Conservation (phyloP, 2,329 filamentous ascomycete genomes). For the Elsinoe perseae region DNA sequence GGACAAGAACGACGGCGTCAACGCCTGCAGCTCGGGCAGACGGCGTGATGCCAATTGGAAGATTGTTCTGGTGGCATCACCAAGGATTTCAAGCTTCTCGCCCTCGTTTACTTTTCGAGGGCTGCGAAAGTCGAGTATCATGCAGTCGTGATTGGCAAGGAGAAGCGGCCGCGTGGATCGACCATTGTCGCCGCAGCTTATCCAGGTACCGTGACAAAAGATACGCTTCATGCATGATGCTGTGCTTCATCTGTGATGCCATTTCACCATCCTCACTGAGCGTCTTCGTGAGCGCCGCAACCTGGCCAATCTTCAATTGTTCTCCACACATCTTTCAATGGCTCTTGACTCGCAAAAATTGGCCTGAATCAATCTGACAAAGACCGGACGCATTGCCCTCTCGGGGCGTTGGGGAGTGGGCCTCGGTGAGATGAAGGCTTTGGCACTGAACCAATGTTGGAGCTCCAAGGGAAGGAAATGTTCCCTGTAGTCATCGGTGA, state of each 20-base stretch:
- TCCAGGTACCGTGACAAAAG: not conserved
- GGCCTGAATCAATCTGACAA: slow-evolving; percentile 8
- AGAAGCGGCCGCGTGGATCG: not conserved
- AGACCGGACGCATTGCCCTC: not conserved
- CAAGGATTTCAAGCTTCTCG: not conserved
- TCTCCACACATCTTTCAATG: not conserved
- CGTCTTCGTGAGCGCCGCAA: not conserved
- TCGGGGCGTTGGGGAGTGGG: slow-evolving; percentile 8
- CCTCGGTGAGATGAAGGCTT: slow-evolving; percentile 7
- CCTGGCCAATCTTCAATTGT: not conserved
- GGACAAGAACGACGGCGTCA: not conserved
- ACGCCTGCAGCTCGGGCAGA: not conserved
- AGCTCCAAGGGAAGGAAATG: not conserved
- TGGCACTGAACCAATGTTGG: not conserved
- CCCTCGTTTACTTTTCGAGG: not conserved
- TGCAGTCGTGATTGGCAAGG: not conserved
- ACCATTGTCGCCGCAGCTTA: not conserved
- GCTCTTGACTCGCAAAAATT: not conserved
- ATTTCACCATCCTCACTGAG: not conserved
- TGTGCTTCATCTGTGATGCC: not conserved
- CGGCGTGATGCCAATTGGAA: not conserved
- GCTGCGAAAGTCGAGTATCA: too few species aligned
- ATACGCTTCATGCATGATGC: not conserved
- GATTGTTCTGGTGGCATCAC: not conserved
- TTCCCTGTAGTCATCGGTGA: not conserved